phyloP scores from a whole-genome alignment of 169 alveolate species.

The Neospora caninum region DNA sequence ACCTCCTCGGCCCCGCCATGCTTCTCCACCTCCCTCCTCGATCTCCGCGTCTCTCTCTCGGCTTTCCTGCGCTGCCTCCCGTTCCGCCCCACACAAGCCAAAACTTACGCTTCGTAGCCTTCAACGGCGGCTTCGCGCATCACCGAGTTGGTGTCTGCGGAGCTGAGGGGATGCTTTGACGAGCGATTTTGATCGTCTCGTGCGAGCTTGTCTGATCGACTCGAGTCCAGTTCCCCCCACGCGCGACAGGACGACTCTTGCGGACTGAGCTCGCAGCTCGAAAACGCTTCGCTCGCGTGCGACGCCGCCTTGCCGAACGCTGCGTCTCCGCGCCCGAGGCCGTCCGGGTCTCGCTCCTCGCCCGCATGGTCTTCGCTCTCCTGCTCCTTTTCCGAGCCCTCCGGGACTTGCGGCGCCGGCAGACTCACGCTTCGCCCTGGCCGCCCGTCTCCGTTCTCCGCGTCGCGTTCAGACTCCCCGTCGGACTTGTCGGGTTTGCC shows the following conservation, averaged over 20 bases:
- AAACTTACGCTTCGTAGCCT: conserved; percentile 30
- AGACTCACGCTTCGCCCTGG: neutral
- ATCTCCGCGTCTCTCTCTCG: too few relatives aligned
- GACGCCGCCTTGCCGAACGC: neutral
- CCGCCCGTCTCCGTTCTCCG: neutral
- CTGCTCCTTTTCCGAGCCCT: neutral
- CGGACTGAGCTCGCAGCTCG: neutral
- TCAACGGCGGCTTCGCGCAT: conserved; percentile 23
- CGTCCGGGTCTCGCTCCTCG: neutral
- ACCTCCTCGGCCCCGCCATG: too few relatives aligned
- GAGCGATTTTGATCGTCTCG: neutral
- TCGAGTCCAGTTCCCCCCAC: neutral
- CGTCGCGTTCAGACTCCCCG: neutral
- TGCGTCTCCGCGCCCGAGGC: neutral
- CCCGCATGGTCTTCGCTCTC: neutral
- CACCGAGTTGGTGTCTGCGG: neutral
- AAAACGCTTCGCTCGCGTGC: neutral
- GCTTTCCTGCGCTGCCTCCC: too few relatives aligned
- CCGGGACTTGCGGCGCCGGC: neutral
- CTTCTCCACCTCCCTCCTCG: too few relatives aligned
- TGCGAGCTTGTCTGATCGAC: neutral
- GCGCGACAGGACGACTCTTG: neutral
- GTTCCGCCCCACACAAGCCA: neutral
- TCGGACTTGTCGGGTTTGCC: neutral
- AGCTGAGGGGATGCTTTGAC: neutral